Base-by-base conservation (phyloP, 805 yeast genomes). In the Metschnikowia sp. region DNA sequence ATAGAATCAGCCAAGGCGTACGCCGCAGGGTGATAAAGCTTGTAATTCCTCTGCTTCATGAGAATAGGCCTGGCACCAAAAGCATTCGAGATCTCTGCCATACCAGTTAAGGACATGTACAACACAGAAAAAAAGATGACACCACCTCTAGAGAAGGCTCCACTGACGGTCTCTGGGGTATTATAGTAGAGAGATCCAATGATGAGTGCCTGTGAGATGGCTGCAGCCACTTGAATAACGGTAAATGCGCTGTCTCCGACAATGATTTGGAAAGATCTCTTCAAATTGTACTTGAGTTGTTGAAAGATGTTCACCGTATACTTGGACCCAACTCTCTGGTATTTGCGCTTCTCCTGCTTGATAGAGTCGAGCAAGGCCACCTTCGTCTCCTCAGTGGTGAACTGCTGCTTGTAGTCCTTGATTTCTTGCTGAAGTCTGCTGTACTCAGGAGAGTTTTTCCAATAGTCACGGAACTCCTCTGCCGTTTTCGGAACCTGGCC, bases 91-190 rank as follows among this genome's bases (percentile, higher is more conserved):
- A 76, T 66, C 49, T 76, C 78, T 3, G 82, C 78, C 40, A 78
- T 54, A 39, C 77, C 75, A 68, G 74, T 68, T 56, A 79, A 68
- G 8, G 75, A 63, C 58, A 73, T 74, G 61, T 79, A 82, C 52
- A 85, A 68, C 10, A 81, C 67, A 19, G 81, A 70, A 55, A 82
- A 84, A 65, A 81, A 84, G 4, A 84, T 55, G 28, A 77, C 70
- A 57, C 88, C 87, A 49, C 86, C 83, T 53, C 88, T 72, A 8
- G 84, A 74, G 56, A 79, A 85, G 7, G 85, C 82, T 39, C 86
- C 83, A 9, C 59, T 47, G 0, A 87, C 83, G 31, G 67, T 49
- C 3, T 66, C 63, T 1, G 81, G 76, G 13, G 81, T 64, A 45
- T 78, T 68, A 64, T 76, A 82, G 62, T 74, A 84, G 54, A 85